Evolutionary conservation across 192 early-diverging fungal genomes (phyloP).

Genomic region (Linnemannia elongata): DNA sequence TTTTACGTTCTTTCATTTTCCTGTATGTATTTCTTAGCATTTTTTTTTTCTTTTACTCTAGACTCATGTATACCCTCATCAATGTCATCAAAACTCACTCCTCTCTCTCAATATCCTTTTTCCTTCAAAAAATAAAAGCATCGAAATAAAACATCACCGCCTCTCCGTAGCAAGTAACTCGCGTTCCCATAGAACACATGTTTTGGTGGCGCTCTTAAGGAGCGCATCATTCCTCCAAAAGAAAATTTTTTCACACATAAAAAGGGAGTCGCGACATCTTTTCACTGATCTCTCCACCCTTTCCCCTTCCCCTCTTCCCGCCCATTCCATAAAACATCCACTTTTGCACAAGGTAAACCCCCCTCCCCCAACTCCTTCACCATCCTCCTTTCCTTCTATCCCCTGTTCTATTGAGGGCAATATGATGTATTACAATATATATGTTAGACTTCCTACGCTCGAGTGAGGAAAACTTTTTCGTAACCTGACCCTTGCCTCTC

Average conservation of each 20-base stretch:
- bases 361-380: background rate
- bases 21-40: slow-evolving; percentile 3
- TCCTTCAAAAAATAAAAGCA: background rate
- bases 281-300: background rate
- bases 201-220: background rate
- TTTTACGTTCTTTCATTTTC: background rate
- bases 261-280: background rate
- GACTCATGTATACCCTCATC: background rate
- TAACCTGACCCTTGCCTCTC: slow-evolving; percentile 33
- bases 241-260: background rate
- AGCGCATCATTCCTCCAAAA: background rate
- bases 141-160: background rate
- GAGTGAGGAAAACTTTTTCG: slow-evolving; percentile 48
- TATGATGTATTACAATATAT: slow-evolving; percentile 53
- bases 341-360: slow-evolving; percentile 5
- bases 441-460: slow-evolving; percentile 49
- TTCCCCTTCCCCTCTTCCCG: background rate
- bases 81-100: slow-evolving; percentile 1
- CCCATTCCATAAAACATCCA: background rate
- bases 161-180: no score
- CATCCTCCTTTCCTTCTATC: background rate
- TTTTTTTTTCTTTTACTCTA: background rate
- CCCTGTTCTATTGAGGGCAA: slow-evolving; percentile 10
- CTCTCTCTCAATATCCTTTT: background rate
- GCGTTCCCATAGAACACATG: no score